phyloP scores from a whole-genome alignment of 2,329 filamentous ascomycete species.

The Bisporella sp. region DNA sequence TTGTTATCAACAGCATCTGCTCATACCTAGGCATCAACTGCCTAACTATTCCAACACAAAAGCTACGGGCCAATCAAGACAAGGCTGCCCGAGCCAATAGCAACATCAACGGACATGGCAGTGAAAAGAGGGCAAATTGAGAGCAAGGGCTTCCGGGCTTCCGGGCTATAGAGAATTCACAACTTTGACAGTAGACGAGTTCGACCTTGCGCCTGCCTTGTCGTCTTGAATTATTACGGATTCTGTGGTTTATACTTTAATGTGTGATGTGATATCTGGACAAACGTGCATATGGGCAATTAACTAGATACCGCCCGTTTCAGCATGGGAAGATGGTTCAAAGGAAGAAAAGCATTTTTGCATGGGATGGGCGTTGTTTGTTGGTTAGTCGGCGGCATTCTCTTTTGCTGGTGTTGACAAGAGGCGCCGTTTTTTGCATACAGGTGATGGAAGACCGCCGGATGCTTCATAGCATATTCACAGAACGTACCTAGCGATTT shows the following conservation, averaged over 20 bases:
- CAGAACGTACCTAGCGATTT: too few relatives aligned
- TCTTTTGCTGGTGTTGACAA: too few relatives aligned
- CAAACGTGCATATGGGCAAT: background rate
- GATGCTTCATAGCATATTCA: too few relatives aligned
- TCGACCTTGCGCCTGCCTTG: background rate
- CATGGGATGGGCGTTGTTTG: too few relatives aligned
- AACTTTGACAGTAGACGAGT: too few relatives aligned
- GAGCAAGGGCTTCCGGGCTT: background rate
- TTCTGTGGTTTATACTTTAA: background rate
- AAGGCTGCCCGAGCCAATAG: slow-evolving; percentile 19
- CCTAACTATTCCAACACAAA: slow-evolving; percentile 69
- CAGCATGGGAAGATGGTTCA: background rate
- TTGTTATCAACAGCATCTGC: slow-evolving; percentile 89
- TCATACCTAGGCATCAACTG: slow-evolving; percentile 90
- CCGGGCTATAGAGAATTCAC: too few relatives aligned
- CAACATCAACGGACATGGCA: slow-evolving; percentile 15
- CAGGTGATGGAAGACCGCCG: too few relatives aligned
- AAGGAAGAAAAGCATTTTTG: background rate
- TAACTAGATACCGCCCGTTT: background rate
- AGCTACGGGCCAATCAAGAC: slow-evolving; percentile 27
- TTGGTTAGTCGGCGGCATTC: too few relatives aligned
- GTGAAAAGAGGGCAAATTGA: slow-evolving; percentile 22
- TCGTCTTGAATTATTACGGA: background rate
- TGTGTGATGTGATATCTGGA: background rate
- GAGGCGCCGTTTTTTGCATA: too few relatives aligned